These are phyloP conservation scores for Wickerhamiella vanderwaltii DNA, from an alignment of 805 yeast species.

Conservation along the genomic window DNA sequence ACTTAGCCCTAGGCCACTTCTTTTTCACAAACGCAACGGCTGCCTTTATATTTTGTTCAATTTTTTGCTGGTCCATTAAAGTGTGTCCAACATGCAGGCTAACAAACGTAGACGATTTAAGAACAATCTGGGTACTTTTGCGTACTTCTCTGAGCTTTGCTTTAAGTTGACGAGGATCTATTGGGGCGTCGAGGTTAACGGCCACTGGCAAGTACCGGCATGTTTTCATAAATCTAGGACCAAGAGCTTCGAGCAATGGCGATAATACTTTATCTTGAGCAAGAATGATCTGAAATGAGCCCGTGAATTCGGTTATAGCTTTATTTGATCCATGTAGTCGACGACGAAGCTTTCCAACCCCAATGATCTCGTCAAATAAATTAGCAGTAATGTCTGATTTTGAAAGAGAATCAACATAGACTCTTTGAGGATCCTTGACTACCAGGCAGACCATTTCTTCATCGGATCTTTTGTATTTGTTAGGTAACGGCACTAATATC, in stretches of 20 bases:
- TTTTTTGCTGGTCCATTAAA: slow-evolving; percentile 18
- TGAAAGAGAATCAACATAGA: slow-evolving; percentile 11
- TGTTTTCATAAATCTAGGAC: slow-evolving; percentile 19
- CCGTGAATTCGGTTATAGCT: slow-evolving; percentile 17
- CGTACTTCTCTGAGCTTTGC: slow-evolving; percentile 10
- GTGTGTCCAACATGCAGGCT: slow-evolving; percentile 21
- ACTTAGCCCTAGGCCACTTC: slow-evolving; percentile 15
- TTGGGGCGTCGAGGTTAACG: slow-evolving; percentile 9
- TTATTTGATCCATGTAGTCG: slow-evolving; percentile 18
- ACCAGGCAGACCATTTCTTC: slow-evolving; percentile 19
- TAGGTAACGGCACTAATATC: slow-evolving; percentile 19
- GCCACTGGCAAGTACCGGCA: slow-evolving; percentile 19
- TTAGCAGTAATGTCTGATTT: slow-evolving; percentile 1
- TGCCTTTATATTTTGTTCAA: slow-evolving; percentile 18
- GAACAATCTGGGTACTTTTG: slow-evolving; percentile 18
- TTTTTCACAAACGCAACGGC: slow-evolving; percentile 10
- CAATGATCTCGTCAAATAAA: slow-evolving; percentile 22
- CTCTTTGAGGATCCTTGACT: slow-evolving; percentile 20
- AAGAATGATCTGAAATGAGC: slow-evolving; percentile 17
- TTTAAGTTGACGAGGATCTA: slow-evolving; percentile 11
- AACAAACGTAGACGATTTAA: slow-evolving; percentile 15
- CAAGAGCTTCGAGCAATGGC: slow-evolving; percentile 20
- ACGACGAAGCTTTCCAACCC: slow-evolving; percentile 22
- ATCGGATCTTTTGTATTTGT: slow-evolving; percentile 16
- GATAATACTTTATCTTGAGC: slow-evolving; percentile 20